A percentile compares a stretch with the other conserved stretches of the same genome.
Evolutionary conservation across 345 rosid species (phyloP).

Genomic region (Populus tremula): DNA sequence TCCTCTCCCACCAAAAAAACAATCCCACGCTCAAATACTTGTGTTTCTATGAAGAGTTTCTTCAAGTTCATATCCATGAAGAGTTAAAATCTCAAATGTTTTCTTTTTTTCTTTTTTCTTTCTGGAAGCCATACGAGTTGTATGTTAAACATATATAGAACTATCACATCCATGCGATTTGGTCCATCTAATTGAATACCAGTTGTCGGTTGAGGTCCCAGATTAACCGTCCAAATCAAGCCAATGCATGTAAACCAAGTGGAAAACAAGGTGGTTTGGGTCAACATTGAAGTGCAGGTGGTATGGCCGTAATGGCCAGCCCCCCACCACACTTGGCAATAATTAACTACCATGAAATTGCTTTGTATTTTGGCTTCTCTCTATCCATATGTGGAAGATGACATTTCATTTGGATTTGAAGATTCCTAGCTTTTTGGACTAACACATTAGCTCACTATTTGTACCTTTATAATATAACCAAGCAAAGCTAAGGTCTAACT

Average conservation of each 20-base stretch:
- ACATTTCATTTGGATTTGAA: constrained; percentile 28
- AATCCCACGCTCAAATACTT: neutral
- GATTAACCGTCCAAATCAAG: neutral
- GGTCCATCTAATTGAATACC: too few relatives aligned
- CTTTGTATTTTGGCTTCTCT: constrained; percentile 26
- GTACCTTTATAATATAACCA: constrained; percentile 29
- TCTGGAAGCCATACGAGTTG: neutral
- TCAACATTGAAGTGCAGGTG: too few relatives aligned
- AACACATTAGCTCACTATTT: constrained; percentile 5
- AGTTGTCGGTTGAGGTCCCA: too few relatives aligned
- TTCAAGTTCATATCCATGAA: neutral
- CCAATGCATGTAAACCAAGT: constrained; percentile 12
- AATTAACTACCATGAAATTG: neutral
- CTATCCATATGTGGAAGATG: constrained; percentile 9
- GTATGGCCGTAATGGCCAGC: neutral
- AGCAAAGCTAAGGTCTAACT: constrained; percentile 61
- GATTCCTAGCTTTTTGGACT: constrained; percentile 28
- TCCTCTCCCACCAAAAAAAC: constrained; percentile 24
- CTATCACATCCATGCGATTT: too few relatives aligned
- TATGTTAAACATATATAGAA: too few relatives aligned
- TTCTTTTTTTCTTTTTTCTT: neutral
- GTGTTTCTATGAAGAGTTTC: neutral
- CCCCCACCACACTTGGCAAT: constrained; percentile 1
- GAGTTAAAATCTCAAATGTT: neutral
- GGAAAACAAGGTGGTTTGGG: neutral